Evolutionary conservation across 2,329 filamentous ascomycete genomes (phyloP), one percentile per base, ranked within the genome.

Genomic region (Acrocalymma vagum): DNA sequence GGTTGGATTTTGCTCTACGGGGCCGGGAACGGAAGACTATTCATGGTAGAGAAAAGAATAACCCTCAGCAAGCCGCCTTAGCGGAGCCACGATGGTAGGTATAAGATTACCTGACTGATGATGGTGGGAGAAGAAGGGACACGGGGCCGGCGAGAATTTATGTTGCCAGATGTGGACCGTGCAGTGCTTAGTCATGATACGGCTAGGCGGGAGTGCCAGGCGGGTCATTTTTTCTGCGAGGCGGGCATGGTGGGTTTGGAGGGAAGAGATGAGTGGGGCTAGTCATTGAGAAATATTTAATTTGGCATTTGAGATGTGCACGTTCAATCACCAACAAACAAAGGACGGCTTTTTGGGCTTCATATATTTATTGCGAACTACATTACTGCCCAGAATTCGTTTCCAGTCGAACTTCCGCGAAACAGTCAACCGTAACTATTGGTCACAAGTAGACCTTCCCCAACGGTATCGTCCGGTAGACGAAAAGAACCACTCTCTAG

Each of bases 401-500:
- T 48, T 48, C 35, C 45, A 42, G 42, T 53, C 29, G 43, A 49
- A 43, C 47, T 55, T 61, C 51, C 51, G 34, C 53, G 33, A 46
- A 37, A 48, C 55, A 45, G 38, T 54, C 23, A 54, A 39, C 38
- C 45, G 24, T 49, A 29, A 26, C 49, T 40, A 42, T 43, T 38
- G 44, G 21, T 50, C 47, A 56, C 37, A 21, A 38, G 14, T 54
- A 48, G 38, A 57, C 45, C 49, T 18, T 51, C 21, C 34, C 27
- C 48, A 37, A 31, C 38, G 35, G 43, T 33, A 48, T 39, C 42
- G 41, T 38, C 49, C 51, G 50, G 40, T 42, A 49, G 38, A 58
- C 28, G 21, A 38, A 42, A 28, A 32, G 41, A 32, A 45, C 42
- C 16, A 48, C 16, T 27, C 42, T 73, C 75, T 97, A 99, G 86